Evolutionary conservation across 192 early-diverging fungal species (phyloP).

Genomic region (Coemansia sp.): DNA sequence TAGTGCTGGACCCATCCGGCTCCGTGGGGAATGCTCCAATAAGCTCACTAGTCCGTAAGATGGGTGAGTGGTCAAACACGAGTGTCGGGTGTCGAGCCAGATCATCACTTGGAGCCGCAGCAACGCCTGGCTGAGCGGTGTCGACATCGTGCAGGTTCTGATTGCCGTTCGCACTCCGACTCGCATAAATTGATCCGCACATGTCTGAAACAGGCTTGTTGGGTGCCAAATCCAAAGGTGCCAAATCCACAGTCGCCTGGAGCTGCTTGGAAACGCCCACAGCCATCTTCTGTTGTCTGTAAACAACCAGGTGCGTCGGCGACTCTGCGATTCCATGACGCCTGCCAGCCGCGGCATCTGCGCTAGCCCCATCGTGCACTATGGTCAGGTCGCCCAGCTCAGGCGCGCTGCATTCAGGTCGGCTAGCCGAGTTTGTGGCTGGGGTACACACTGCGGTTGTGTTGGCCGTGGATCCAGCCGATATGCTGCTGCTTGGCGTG

Average conservation of each 20-base stretch:
- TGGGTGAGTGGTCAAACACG: conserved; percentile 44
- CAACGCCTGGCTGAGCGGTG: not conserved
- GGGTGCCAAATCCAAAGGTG: not conserved
- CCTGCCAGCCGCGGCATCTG: not conserved
- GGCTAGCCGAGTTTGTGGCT: conserved; percentile 4
- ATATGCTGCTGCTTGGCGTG: conserved; percentile 11
- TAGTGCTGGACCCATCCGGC: not conserved
- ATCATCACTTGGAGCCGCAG: conserved; percentile 3
- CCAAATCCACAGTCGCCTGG: not conserved
- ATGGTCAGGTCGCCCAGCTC: not conserved
- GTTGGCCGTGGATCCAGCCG: conserved; percentile 6
- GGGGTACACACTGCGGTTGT: conserved; percentile 30
- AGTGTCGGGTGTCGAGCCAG: conserved; percentile 38
- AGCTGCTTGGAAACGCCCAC: not conserved
- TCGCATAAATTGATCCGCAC: conserved; percentile 4
- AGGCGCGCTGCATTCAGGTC: not conserved
- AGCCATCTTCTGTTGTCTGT: not conserved
- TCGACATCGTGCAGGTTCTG: conserved; percentile 19
- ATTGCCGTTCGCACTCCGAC: conserved; percentile 19
- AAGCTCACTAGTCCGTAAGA: conserved; percentile 24
- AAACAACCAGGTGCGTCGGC: conserved; percentile 16
- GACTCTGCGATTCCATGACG: conserved; percentile 9
- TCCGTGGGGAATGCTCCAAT: not conserved
- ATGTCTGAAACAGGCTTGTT: not conserved
- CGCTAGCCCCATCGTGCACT: not conserved